Conservation (phyloP, 345 rosid species). For the Melaleuca alternifolia region DNA sequence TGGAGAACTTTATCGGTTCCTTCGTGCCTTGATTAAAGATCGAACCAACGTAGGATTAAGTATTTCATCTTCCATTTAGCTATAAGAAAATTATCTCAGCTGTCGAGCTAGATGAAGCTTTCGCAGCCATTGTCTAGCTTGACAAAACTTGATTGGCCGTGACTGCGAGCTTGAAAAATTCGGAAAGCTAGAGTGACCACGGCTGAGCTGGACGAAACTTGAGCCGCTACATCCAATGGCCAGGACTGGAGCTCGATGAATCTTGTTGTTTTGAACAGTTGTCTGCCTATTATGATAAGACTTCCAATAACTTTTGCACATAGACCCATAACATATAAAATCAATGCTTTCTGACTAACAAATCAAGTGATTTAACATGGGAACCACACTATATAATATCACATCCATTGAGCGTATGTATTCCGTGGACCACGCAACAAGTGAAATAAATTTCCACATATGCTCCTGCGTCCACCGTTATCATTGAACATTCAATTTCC, state of each 20-base stretch:
- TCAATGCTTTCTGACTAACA: too few relatives aligned
- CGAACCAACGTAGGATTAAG: background rate
- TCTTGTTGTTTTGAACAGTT: too few relatives aligned
- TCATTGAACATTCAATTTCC: background rate
- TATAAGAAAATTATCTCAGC: too few relatives aligned
- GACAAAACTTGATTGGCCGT: background rate
- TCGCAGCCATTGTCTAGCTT: background rate
- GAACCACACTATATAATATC: background rate
- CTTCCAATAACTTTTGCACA: too few relatives aligned
- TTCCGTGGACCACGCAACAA: background rate
- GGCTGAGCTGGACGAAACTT: background rate
- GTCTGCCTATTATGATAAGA: background rate
- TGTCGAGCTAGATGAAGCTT: background rate
- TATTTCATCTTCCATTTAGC: background rate
- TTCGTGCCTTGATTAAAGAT: too few relatives aligned
- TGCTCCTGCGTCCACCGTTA: fast-evolving
- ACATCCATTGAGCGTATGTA: background rate
- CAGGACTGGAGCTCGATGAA: background rate
- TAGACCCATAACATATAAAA: too few relatives aligned
- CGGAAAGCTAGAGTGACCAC: background rate
- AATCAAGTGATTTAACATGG: background rate
- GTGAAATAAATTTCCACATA: background rate
- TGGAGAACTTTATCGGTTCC: too few relatives aligned
- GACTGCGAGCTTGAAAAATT: background rate
- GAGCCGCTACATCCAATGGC: background rate